Base-by-base conservation (phyloP, 1,139 yeast genomes). In the Suhomyces terraborum region DNA sequence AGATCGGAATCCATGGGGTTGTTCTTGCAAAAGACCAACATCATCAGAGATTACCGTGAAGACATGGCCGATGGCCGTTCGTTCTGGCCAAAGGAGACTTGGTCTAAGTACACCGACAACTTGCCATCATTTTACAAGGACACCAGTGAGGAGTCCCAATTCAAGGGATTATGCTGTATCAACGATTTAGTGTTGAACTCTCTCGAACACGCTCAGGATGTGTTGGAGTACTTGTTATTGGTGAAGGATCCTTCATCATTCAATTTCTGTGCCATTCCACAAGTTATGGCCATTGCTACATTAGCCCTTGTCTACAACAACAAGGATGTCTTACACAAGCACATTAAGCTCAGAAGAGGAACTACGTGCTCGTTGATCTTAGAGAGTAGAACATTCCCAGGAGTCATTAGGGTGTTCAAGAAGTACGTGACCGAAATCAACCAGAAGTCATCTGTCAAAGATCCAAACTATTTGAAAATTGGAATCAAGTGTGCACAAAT, bases 231-330 rank as follows among this genome's bases (percentile, higher is more conserved):
- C 59, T 74, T 94, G 44, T 77, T 94, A 19, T 73, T 83, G 51
- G 79, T 93, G 36, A 77, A 79, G 46, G 98, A 94, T 57, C 88
- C 86, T 42, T 81, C 96, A 0, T 69, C 85, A 38, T 93, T 88
- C 72, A 84, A 83, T 52, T 93, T 93, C 70, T 91, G 98, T 68
- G 91, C 97, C 13, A 93, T 93, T 58, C 98, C 98, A 14, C 98
- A 93, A 66, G 97, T 91, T 23, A 93, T 93, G 98, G 96, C 98
- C 30, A 84, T 93, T 60, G 97, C 98, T 7, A 88, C 98, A 0
- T 73, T 93, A 54, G 91, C 93, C 19, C 73, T 84, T 43, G 86
- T 93, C 30, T 91, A 86, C 72, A 84, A 87, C 61, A 94, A 94
- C 66, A 83, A 84, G 8, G 62, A 71, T 4, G 86, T 93, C 3